Evolutionary conservation across 768 basidiomycete genomes (phyloP).

Genomic region (Rhodotorula taiwanensis): DNA sequence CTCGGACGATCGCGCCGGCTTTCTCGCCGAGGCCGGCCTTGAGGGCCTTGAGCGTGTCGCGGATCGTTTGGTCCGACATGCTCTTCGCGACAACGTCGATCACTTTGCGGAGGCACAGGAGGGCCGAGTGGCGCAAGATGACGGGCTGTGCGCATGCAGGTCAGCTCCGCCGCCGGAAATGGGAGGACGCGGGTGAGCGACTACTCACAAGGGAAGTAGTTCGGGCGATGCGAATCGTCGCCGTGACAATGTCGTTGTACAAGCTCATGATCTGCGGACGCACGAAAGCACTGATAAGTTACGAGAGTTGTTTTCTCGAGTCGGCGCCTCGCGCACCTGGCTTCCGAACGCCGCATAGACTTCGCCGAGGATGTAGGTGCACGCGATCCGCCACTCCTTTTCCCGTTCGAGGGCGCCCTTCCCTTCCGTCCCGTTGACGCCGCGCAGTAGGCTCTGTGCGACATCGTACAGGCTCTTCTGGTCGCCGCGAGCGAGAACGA

Average conservation of each 20-base stretch:
- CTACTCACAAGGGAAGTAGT: constrained; percentile 58
- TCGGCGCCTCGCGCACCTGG: constrained; percentile 50
- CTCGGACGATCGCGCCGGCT: constrained; percentile 75
- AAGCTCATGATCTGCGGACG: constrained; percentile 98
- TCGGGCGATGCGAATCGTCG: constrained; percentile 60
- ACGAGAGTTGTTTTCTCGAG: too few relatives aligned
- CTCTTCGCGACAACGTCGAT: constrained; percentile 74
- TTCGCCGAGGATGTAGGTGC: constrained; percentile 55
- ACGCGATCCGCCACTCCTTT: constrained; percentile 59
- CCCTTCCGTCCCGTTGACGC: constrained; percentile 56
- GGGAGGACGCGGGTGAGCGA: constrained; percentile 41
- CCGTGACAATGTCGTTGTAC: constrained; percentile 70
- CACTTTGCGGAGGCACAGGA: constrained; percentile 69
- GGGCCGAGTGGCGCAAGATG: constrained; percentile 71
- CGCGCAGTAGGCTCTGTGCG: constrained; percentile 66
- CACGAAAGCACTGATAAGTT: too few relatives aligned
- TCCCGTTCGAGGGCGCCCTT: constrained; percentile 53
- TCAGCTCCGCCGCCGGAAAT: neutral
- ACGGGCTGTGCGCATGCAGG: constrained; percentile 54
- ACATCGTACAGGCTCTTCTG: constrained; percentile 80
- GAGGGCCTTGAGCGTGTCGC: constrained; percentile 79
- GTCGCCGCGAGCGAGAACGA: constrained; percentile 71
- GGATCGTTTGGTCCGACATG: constrained; percentile 65
- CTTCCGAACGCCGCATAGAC: constrained; percentile 76
- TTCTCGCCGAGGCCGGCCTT: constrained; percentile 70